Evolutionary conservation across 306 rosid species (phyloP).

Genomic region (Styphnolobium japonicum): DNA sequence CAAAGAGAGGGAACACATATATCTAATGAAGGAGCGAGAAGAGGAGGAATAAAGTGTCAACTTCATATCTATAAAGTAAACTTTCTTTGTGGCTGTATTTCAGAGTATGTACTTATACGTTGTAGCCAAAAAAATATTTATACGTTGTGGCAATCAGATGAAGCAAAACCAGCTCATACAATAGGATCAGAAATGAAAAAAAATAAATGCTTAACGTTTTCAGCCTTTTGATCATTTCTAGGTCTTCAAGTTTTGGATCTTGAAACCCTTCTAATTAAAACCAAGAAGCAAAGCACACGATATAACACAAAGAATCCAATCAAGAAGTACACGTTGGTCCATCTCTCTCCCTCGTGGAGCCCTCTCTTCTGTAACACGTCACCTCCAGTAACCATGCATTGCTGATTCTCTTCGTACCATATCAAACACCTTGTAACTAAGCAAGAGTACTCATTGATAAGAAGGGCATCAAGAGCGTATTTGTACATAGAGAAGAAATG

Average conservation of each 20-base stretch:
- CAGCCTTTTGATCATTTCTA: neutral
- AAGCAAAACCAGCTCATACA: neutral
- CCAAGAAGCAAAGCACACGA: constrained; percentile 82
- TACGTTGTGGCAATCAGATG: neutral
- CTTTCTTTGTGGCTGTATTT: constrained; percentile 22
- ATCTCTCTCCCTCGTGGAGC: constrained; percentile 55
- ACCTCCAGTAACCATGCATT: constrained; percentile 76
- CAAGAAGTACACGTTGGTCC: constrained; percentile 78
- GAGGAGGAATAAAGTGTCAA: constrained; percentile 4
- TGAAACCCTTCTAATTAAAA: constrained; percentile 79
- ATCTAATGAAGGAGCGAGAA: neutral
- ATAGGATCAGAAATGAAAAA: neutral
- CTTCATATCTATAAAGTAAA: constrained; percentile 19
- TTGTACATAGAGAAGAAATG: constrained; percentile 85
- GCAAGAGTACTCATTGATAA: constrained; percentile 82
- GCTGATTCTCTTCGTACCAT: constrained; percentile 60
- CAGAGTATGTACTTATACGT: neutral
- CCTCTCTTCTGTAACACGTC: constrained; percentile 72
- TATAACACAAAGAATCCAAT: constrained; percentile 69
- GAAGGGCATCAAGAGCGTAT: constrained; percentile 84
- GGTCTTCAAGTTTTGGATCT: constrained; percentile 53
- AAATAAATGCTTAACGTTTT: neutral
- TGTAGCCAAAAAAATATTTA: too few relatives aligned
- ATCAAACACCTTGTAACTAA: constrained; percentile 62
- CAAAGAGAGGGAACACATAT: neutral